These are phyloP conservation scores for Exsudoporus floridanus DNA, from an alignment of 1,284 basidiomycete genomes.

Conservation along the genomic window DNA sequence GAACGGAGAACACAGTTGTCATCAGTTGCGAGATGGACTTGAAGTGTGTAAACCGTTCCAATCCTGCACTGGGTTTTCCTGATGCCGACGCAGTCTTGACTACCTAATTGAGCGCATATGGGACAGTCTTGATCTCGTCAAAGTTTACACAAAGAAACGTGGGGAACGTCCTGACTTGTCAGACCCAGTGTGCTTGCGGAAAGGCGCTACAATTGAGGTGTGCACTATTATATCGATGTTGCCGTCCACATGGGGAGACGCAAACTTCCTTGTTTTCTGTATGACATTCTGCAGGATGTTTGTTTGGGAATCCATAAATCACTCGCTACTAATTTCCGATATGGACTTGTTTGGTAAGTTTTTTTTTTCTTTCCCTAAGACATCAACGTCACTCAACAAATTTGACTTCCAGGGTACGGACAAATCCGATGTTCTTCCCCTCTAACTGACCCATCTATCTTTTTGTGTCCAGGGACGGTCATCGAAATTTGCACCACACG, in stretches of 20 bases:
- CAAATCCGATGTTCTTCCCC: conserved; percentile 2
- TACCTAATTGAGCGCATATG: conserved; percentile 89
- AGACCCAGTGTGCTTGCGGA: conserved; percentile 92
- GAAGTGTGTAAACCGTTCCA: conserved; percentile 50
- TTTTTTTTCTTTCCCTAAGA: background rate
- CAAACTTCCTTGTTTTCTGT: background rate
- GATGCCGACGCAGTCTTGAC: conserved; percentile 59
- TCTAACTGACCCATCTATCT: conserved; percentile 19
- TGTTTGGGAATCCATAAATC: conserved; percentile 92
- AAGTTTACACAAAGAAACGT: conserved; percentile 95
- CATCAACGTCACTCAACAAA: background rate
- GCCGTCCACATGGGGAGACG: background rate
- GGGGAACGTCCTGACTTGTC: conserved; percentile 89
- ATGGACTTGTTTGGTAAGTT: conserved; percentile 84
- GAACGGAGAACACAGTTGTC: conserved; percentile 84
- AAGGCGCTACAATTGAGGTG: conserved; percentile 92
- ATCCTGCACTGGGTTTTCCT: background rate
- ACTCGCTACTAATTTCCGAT: conserved; percentile 87
- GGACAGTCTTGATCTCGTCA: conserved; percentile 84
- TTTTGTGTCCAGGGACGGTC: conserved; percentile 68
- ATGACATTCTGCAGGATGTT: conserved; percentile 53
- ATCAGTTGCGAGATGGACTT: conserved; percentile 93
- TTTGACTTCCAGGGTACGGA: conserved; percentile 22
- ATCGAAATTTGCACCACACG: conserved; percentile 88
- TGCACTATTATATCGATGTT: background rate